Evolutionary conservation across 2,329 filamentous ascomycete genomes (phyloP).

Genomic region (Clarireedia monteithiana): DNA sequence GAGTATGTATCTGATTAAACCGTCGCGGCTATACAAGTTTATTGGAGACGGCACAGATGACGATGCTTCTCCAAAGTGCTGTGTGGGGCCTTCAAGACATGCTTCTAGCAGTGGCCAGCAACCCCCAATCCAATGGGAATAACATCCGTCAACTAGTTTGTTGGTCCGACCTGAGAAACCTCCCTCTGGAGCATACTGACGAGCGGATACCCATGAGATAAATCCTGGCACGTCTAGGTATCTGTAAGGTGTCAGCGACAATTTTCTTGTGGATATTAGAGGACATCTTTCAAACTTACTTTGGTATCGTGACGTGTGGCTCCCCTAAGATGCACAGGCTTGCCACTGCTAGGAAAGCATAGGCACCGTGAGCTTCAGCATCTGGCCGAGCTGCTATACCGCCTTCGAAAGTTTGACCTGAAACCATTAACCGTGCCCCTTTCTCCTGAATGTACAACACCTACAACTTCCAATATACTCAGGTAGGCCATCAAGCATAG

Average conservation of each 20-base stretch:
- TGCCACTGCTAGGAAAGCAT: conserved; percentile 88
- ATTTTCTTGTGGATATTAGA: neutral
- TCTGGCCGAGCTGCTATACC: conserved; percentile 81
- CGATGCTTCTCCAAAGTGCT: neutral
- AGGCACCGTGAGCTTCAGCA: conserved; percentile 90
- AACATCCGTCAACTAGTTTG: conserved; percentile 96
- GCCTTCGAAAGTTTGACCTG: conserved; percentile 89
- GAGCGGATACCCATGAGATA: conserved; percentile 79
- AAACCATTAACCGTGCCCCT: conserved; percentile 1
- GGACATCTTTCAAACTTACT: conserved; percentile 41
- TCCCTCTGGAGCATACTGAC: conserved; percentile 85
- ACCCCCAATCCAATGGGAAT: conserved; percentile 94
- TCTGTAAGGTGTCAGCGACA: conserved; percentile 35
- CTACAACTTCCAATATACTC: conserved; percentile 76
- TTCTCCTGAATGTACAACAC: conserved; percentile 29
- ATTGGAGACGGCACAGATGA: conserved; percentile 21
- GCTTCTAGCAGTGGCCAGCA: conserved; percentile 91
- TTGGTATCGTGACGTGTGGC: conserved; percentile 65
- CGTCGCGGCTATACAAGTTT: conserved; percentile 72
- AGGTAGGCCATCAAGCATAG: conserved; percentile 64
- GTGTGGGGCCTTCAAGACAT: conserved; percentile 46
- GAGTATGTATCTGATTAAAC: conserved; percentile 81
- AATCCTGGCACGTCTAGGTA: conserved; percentile 71
- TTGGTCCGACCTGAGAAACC: conserved; percentile 92
- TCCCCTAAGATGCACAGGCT: conserved; percentile 80